Base-by-base conservation (phyloP, 345 rosid species). In the Brassica incana region DNA sequence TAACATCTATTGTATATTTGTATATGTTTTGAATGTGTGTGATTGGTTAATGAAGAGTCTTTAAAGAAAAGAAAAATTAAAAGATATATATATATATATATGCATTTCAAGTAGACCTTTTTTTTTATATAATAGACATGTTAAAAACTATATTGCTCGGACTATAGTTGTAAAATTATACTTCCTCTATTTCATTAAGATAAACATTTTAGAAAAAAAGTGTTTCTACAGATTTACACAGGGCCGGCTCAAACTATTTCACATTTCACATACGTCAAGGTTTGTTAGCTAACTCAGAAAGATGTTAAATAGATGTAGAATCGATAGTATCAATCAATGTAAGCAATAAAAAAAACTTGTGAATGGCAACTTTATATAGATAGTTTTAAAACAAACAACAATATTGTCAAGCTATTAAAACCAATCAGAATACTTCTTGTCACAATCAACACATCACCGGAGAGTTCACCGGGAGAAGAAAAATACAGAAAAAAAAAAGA, bases 381-480 rank as follows among this genome's bases (percentile, higher is more conserved):
- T 60, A 48, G 33, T 32, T 32, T 35, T 3, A 27, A 67, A 15
- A 12, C 32, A 68, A 62, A 61, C 32, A 48, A 74, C 64, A 74
- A n/a, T 69, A 25, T 27, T 25, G 5, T 71, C 11, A 60, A 78
- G 43, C 67, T 63, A 36, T 2, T 33, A 32, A 11, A 35, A 74
- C 15, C 71, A 69, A 69, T 29, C 43, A 23, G 32, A 36, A 68
- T 35, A 14, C 20, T 18, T 18, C 11, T 67, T 63, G 15, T 67
- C 33, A 6, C 33, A 72, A 54, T 64, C 63, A n/a, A 70, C 18
- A 77, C 65, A 78, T 68, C 71, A 67, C 75, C 78, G 65, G 38
- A 65, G 56, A 54, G 7, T 52, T 65, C 20, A 50, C 36, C 23
- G 68, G 50, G 45, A 52, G 1, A 69, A 75, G 40, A 68, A 6